These are phyloP conservation scores for Miscanthus lutarioriparius DNA, from an alignment of 176 grass and related monocot species.

Conservation along the genomic window DNA sequence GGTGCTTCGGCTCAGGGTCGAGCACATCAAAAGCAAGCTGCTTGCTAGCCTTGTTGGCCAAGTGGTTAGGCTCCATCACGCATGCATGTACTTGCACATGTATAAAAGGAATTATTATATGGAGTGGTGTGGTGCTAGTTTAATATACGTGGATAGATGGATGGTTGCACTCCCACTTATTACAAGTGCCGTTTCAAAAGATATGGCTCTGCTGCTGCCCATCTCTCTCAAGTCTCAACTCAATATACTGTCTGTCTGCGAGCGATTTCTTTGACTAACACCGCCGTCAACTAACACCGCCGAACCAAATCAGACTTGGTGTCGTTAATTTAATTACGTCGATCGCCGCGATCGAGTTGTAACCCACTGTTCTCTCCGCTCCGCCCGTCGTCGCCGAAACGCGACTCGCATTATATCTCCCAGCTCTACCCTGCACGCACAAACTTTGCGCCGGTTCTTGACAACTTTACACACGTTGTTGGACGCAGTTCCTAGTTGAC, in stretches of 20 bases:
- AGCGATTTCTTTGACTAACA: constrained; percentile 15
- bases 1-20: background rate
- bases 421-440: background rate
- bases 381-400: background rate
- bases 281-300: too few species aligned
- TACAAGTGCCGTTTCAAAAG: too few species aligned
- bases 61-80: constrained; percentile 37
- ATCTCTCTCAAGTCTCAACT: too few species aligned
- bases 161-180: background rate
- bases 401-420: background rate
- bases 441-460: background rate
- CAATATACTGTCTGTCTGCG: background rate
- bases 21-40: constrained; percentile 46
- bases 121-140: background rate
- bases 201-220: too few species aligned
- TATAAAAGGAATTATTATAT: background rate
- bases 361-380: background rate
- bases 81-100: too few species aligned
- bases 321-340: background rate
- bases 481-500: background rate
- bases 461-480: background rate
- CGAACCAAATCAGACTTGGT: background rate
- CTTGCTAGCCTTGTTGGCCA: background rate
- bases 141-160: background rate
- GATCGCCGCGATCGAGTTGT: background rate